Conservation (phyloP, 257 asterid species). For the Avicennia marina region DNA sequence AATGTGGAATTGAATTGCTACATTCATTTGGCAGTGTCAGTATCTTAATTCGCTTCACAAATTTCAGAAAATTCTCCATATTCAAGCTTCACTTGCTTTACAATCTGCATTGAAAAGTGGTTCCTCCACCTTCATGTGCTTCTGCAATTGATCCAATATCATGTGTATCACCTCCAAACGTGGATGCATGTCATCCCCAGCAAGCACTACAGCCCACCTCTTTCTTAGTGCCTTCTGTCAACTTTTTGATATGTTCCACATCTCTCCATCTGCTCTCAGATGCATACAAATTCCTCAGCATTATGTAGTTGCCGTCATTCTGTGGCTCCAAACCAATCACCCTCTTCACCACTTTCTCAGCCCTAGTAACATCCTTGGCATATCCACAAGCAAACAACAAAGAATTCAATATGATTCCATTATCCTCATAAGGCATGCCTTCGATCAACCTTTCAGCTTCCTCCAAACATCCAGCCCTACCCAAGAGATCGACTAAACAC, state of each 20-base stretch:
- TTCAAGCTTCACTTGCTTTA: conserved; percentile 25
- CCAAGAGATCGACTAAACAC: conserved; percentile 77
- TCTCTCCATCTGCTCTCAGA: conserved; percentile 84
- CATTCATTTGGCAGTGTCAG: neutral
- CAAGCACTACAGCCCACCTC: conserved; percentile 73
- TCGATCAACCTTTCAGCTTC: conserved; percentile 77
- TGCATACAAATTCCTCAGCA: conserved; percentile 89
- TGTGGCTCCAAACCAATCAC: conserved; percentile 68
- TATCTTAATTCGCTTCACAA: neutral
- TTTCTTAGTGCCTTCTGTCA: conserved; percentile 71
- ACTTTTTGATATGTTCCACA: conserved; percentile 58
- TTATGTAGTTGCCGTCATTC: conserved; percentile 76
- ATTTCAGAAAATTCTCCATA: neutral
- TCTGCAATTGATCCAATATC: conserved; percentile 43
- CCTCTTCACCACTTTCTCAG: conserved; percentile 61
- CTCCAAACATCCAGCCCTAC: conserved; percentile 77
- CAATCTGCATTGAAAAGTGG: conserved; percentile 22
- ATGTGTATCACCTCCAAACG: conserved; percentile 35
- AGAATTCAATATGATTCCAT: conserved; percentile 82
- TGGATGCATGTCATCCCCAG: conserved; percentile 56
- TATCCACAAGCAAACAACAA: conserved; percentile 75
- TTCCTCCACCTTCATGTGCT: conserved; percentile 51
- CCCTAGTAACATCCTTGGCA: conserved; percentile 73
- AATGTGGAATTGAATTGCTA: too few species aligned
- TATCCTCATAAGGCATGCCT: conserved; percentile 84